Base-by-base conservation (phyloP, 495 filamentous ascomycete species). In the Penicillium lagena region DNA sequence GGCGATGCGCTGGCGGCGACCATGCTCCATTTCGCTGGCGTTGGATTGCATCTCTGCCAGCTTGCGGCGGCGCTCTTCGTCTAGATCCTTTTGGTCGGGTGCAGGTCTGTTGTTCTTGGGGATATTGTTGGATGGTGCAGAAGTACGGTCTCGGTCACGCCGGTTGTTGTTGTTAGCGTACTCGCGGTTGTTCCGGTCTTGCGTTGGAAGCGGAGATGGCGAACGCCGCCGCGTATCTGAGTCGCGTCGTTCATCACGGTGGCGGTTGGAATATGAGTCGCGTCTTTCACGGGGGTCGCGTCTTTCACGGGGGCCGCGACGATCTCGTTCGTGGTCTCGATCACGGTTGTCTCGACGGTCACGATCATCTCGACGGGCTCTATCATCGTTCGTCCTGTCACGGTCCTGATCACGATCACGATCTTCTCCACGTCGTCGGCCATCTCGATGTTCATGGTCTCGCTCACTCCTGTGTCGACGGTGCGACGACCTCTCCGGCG, bases 11-110 rank as follows among this genome's bases (percentile, higher is more conserved):
- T 77, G 75, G 38, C 80, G 79, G 13, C 93, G 86, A 39, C 85
- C 81, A 32, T 73, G 52, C 59, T 96, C 87, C 47, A 98, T 72
- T 10, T 85, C 78, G 3, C 73, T 71, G n/a, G 93, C 93, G 42
- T 87, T 87, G 17, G 78, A 75, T 55, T 89, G 87, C 93, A 98
- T 98, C 30, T 83, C 86, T 12, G 86, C 88, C 5, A 97, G 70
- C 56, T 86, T 91, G 39, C 65, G 64, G 28, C 60, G 59, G 29
- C 68, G 68, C 35, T 76, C 71, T 47, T 71, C 70, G 29, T 68
- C 62, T 12, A 45, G 35, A 4, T 56, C 58, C 29, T 63, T 63
- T 14, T 52, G 46, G 13, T 58, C 55, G 9, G 46, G 37, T 13
- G 22, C 22, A 4, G 22, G 22, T 22, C 22, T 22, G 22, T 6